Conservation (phyloP, 306 rosid species). For the Dryas octopetala region DNA sequence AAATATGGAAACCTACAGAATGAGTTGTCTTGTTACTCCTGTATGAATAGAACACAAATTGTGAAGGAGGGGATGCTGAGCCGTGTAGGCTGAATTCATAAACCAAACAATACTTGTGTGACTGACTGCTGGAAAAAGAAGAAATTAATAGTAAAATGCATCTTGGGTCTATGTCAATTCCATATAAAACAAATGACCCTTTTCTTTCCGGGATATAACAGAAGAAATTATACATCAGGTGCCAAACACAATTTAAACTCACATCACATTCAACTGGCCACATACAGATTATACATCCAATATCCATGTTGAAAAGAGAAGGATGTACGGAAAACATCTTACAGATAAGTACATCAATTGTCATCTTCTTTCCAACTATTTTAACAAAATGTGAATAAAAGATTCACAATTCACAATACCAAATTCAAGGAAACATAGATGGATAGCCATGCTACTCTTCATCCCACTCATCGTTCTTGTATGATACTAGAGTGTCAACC, state of each 20-base stretch:
- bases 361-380: not conserved
- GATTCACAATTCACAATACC: slow-evolving; percentile 38
- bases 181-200: too few relatives aligned
- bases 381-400: slow-evolving; percentile 62
- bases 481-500: slow-evolving; percentile 91
- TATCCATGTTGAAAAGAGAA: not conserved
- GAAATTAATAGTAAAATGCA: too few relatives aligned
- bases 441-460: slow-evolving; percentile 41
- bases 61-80: too few relatives aligned
- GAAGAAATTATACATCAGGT: not conserved
- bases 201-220: too few relatives aligned
- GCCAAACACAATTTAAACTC: slow-evolving; percentile 2
- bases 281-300: not conserved
- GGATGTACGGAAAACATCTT: not conserved
- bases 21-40: too few relatives aligned
- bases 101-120: too few relatives aligned
- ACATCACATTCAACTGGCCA: not conserved
- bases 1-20: not conserved
- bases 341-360: slow-evolving; percentile 3
- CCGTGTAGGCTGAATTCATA: too few relatives aligned
- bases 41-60: too few relatives aligned
- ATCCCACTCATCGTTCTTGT: slow-evolving; percentile 92
- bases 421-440: not conserved
- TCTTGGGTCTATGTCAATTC: too few relatives aligned
- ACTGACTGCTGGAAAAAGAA: too few relatives aligned